Evolutionary conservation across 176 grass and related monocot species (phyloP), one percentile per base, ranked within the genome.

Genomic region (Calamus simplicifolius): DNA sequence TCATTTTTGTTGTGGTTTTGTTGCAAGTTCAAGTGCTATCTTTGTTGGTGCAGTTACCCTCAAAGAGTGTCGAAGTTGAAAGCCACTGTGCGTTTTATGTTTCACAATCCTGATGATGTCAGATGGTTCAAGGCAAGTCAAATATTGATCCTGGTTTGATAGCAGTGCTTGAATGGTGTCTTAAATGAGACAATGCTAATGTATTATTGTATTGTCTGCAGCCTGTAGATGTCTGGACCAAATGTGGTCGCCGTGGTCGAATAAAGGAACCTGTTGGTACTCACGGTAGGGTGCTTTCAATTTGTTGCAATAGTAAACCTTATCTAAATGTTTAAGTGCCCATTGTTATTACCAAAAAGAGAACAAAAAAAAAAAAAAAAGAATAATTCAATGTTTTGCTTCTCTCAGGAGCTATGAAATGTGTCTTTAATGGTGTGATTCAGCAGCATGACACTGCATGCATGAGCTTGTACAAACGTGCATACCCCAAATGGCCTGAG

Each of bases 401-500:
- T n/a, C 12, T 28, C 29, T 25, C 49, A 98, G 93, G 93, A 54
- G 62, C 84, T 12, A 89, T 92, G 93, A 98, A 98, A 43, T 98
- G 87, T 69, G 30, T 98, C 62, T 98, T 98, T 74, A 91, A 88
- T 29, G 82, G 72, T 67, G 89, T 73, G 50, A 61, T 92, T 77
- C 93, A 92, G 66, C 87, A 98, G 63, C 84, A 98, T 30, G 93
- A 98, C 43, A 98, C 93, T 0, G 93, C 89, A 19, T 98, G 93
- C 75, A 85, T 92, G 78, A 98, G 81, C 58, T 60, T 98, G 52
- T 98, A 79, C 69, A 98, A 85, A 64, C 88, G 81, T 1, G 84
- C 73, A 18, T 98, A 88, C 59, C 93, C 93, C 2, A 98, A 88
- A 68, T 98, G 93, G 87, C 93, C 84, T 6, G 87, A 88, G 73